Evolutionary conservation across 2,329 filamentous ascomycete genomes (phyloP).

Genomic region (Colletotrichum cereale): DNA sequence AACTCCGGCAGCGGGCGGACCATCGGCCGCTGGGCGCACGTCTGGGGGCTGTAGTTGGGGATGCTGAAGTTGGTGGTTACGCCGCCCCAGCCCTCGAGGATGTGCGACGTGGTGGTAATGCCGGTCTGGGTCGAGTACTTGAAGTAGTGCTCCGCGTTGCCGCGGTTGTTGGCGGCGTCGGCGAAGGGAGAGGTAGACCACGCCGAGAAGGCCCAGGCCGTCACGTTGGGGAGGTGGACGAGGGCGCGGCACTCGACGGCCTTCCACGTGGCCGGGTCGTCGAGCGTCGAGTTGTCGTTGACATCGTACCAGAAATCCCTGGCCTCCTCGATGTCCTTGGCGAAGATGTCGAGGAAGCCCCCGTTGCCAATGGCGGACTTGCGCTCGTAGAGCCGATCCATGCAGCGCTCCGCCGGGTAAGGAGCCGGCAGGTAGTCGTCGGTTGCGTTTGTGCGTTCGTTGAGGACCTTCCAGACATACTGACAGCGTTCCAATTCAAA

Average conservation of each 20-base stretch:
- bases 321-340: conserved; percentile 43
- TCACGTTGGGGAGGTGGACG: conserved; percentile 46
- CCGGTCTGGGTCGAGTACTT: conserved; percentile 43
- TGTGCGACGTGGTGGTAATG: conserved; percentile 40
- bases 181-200: conserved; percentile 45
- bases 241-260: conserved; percentile 42
- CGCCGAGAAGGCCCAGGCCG: conserved; percentile 41
- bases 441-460: neutral
- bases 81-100: conserved; percentile 48
- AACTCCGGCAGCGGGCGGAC: conserved; percentile 46
- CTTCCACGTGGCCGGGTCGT: conserved; percentile 42
- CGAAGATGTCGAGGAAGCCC: conserved; percentile 44
- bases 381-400: conserved; percentile 39
- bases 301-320: conserved; percentile 45
- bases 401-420: conserved; percentile 8
- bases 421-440: neutral
- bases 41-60: conserved; percentile 47
- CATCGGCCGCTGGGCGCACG: conserved; percentile 48
- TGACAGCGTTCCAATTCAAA: conserved; percentile 40
- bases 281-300: conserved; percentile 38
- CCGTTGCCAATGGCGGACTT: conserved; percentile 44
- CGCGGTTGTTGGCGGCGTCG: conserved; percentile 46
- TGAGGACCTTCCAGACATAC: conserved; percentile 23
- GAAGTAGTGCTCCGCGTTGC: conserved; percentile 48
- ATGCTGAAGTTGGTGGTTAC: conserved; percentile 53